A percentile compares a stretch with the other conserved stretches of the same genome.
Conservation (phyloP, 306 rosid genomes). For the Vigna trinervia region DNA sequence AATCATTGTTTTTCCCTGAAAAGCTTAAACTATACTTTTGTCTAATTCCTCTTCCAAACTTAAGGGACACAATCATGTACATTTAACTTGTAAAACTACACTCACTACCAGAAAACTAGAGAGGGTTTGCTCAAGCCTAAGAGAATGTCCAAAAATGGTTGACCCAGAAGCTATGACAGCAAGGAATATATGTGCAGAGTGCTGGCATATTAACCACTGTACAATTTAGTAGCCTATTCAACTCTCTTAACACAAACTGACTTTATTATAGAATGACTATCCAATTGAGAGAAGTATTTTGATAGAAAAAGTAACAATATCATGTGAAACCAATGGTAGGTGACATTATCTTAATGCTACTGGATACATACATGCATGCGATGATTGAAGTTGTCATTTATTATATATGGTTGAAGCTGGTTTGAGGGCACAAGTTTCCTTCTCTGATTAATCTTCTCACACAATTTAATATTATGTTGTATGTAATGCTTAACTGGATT, state of each 20-base stretch:
- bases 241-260: not conserved
- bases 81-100: no score
- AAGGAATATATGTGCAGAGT: not conserved
- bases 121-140: no score
- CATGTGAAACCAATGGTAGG: not conserved
- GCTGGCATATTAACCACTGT: not conserved
- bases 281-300: not conserved
- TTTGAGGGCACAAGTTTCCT: not conserved
- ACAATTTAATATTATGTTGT: not conserved
- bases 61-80: no score
- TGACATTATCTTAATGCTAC: conserved; percentile 22
- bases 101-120: no score
- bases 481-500: conserved; percentile 31
- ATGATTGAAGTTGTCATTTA: not conserved
- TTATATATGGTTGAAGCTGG: conserved; percentile 1
- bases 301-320: no score
- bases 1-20: not conserved
- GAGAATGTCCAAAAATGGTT: no score
- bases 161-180: not conserved
- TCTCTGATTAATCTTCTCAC: not conserved
- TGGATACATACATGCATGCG: conserved; percentile 15
- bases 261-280: not conserved
- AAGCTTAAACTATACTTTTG: not conserved
- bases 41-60: no score
- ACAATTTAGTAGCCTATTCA: conserved; percentile 5